A percentile compares a stretch with the other conserved stretches of the same genome.
phyloP scores from a whole-genome alignment of 176 grass and related monocot genomes.

The Miscanthus lutarioriparius region DNA sequence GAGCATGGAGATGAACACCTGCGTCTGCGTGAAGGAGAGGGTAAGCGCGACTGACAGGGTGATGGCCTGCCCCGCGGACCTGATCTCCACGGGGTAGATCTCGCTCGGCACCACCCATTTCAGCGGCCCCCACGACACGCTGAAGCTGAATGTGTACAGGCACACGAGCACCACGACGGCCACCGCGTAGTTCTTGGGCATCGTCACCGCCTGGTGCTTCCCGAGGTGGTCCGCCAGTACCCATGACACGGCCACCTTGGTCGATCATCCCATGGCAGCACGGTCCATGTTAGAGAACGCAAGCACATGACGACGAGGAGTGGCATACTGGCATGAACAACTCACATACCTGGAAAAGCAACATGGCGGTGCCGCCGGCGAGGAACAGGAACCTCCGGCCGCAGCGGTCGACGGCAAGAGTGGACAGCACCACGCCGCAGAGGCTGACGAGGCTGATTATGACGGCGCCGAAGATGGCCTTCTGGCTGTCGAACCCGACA shows the following conservation, averaged over 20 bases:
- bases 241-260: conserved; percentile 51
- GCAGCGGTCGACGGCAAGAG: conserved; percentile 34
- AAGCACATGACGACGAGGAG: no score
- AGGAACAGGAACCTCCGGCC: conserved; percentile 48
- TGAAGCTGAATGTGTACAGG: conserved; percentile 59
- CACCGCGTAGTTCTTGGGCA: conserved; percentile 47
- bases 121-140: conserved; percentile 78
- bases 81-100: conserved; percentile 81
- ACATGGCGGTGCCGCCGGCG: conserved; percentile 37
- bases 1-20: conserved; percentile 64
- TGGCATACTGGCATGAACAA: no score
- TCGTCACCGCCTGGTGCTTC: conserved; percentile 12
- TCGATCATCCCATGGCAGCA: no score
- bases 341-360: background rate
- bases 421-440: conserved; percentile 14
- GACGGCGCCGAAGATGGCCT: conserved; percentile 30
- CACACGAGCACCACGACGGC: conserved; percentile 69
- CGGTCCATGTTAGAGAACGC: no score
- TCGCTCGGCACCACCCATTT: conserved; percentile 79
- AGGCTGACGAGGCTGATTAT: conserved; percentile 38
- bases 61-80: conserved; percentile 69
- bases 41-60: conserved; percentile 53
- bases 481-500: conserved; percentile 42
- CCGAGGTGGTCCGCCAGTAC: conserved; percentile 53
- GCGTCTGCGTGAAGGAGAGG: conserved; percentile 71